A percentile compares a stretch with the other conserved stretches of the same genome.
These are phyloP conservation scores for Arthrinium puccinioides DNA, from an alignment of 2,329 filamentous ascomycete genomes.

Conservation along the genomic window DNA sequence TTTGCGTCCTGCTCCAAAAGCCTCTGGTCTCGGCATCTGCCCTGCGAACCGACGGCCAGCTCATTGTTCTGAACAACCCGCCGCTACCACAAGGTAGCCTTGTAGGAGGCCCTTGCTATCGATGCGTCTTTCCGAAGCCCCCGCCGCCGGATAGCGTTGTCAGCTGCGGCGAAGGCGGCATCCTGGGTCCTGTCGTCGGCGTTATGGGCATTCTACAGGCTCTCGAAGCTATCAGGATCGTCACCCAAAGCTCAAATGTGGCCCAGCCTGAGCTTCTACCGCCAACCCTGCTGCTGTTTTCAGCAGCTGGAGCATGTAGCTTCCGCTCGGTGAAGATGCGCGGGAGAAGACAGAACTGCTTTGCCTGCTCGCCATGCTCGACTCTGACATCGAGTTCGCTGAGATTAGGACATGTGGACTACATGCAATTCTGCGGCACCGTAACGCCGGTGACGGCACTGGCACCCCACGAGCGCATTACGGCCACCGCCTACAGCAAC, in stretches of 20 bases:
- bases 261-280: constrained; percentile 17
- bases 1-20: constrained; percentile 71
- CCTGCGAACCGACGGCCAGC: constrained; percentile 79
- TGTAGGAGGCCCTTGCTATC: constrained; percentile 76
- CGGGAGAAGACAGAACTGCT: constrained; percentile 60
- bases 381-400: constrained; percentile 58
- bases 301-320: constrained; percentile 29
- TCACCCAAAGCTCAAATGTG: too few relatives aligned
- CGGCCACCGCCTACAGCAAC: constrained; percentile 50
- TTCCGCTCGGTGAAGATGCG: constrained; percentile 76
- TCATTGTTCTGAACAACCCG: constrained; percentile 82
- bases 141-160: constrained; percentile 77
- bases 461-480: constrained; percentile 57
- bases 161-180: constrained; percentile 87
- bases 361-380: constrained; percentile 62
- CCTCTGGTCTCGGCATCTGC: constrained; percentile 86
- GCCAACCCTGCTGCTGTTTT: constrained; percentile 39
- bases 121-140: constrained; percentile 84
- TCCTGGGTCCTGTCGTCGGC: constrained; percentile 87
- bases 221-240: constrained; percentile 79
- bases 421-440: constrained; percentile 78
- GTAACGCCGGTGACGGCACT: constrained; percentile 48
- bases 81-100: constrained; percentile 50
- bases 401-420: constrained; percentile 63
- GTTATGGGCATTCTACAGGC: constrained; percentile 91